phyloP scores from a whole-genome alignment of 129 eudicot genomes.

The Flaveria trinervia region DNA sequence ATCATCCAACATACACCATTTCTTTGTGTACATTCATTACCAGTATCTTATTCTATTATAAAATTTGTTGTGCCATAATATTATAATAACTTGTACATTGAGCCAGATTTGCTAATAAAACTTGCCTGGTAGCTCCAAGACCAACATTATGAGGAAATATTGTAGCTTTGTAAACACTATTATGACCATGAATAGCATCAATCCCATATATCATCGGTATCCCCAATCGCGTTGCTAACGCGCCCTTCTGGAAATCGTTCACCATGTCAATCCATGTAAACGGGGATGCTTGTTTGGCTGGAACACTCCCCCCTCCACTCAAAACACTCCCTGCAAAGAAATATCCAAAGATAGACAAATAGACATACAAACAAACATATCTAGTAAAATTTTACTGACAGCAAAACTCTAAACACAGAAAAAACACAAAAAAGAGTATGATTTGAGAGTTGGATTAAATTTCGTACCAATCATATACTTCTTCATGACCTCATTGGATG shows the following conservation, averaged over 20 bases:
- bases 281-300: slow-evolving; percentile 61
- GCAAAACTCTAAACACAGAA: background rate
- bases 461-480: slow-evolving; percentile 62
- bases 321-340: slow-evolving; percentile 63
- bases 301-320: slow-evolving; percentile 83
- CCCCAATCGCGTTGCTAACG: slow-evolving; percentile 46
- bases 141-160: slow-evolving; percentile 53
- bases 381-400: too few species aligned
- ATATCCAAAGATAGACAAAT: slow-evolving; percentile 10
- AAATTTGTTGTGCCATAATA: background rate
- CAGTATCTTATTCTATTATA: background rate
- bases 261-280: slow-evolving; percentile 41
- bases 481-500: slow-evolving; percentile 54
- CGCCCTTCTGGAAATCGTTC: slow-evolving; percentile 38
- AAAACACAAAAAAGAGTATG: background rate
- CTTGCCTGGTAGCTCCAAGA: slow-evolving; percentile 69
- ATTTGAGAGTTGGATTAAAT: background rate
- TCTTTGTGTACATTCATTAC: background rate
- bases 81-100: background rate
- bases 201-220: slow-evolving; percentile 46
- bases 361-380: background rate
- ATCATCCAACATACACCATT: background rate
- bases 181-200: slow-evolving; percentile 52
- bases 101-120: slow-evolving; percentile 12
- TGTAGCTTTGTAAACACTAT: slow-evolving; percentile 45